Evolutionary conservation across 2,329 filamentous ascomycete species (phyloP), one percentile per base, ranked within the genome.

Genomic region (Lecanicillium sp.): DNA sequence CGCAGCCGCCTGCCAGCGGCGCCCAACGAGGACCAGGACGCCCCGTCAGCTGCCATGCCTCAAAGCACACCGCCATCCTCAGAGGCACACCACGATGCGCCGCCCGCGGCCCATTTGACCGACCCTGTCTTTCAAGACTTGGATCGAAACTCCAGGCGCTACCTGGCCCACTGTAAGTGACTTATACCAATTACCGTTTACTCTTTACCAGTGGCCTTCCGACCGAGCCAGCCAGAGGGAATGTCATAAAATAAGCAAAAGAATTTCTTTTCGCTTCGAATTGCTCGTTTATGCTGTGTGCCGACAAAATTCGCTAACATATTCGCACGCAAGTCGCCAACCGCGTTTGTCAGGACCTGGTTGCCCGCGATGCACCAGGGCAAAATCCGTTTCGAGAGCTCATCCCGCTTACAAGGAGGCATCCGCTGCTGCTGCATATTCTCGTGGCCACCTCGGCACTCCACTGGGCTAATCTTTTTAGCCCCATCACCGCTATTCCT

Each of bases 111-210:
- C 13, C 40, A 36, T 28, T 56, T 76, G 35, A 62, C 68, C 19
- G 75, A 79, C 50, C 75, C 75, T 11, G 47, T 78, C 33, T 64
- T 78, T 41, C 69, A 75, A 46, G 69, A 74, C 46, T 62, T 79
- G 31, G 64, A 67, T 45, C 55, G 46, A 15, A 58, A 58, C 31
- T 65, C 66, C 19, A 57, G 68, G 42, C 59, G 61, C 45, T 74
- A 75, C 50, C 55, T 74, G 30, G 58, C 63, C 28, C 69, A 75
- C 42, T 75, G 71, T 74, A 52, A 52, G 68, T 59, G 9, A 17
- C 14, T 34, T 20, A 32, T n/a, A 3, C 22, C 22, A 25, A 25
- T 6, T 29, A 17, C 17, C 6, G 17, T 34, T 32, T 37, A 18
- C 18, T n/a, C n/a, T n/a, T n/a, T n/a, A n/a, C n/a, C n/a, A n/a